phyloP scores from a whole-genome alignment of 2,329 filamentous ascomycete genomes.

The Zymoseptoria crescenta region DNA sequence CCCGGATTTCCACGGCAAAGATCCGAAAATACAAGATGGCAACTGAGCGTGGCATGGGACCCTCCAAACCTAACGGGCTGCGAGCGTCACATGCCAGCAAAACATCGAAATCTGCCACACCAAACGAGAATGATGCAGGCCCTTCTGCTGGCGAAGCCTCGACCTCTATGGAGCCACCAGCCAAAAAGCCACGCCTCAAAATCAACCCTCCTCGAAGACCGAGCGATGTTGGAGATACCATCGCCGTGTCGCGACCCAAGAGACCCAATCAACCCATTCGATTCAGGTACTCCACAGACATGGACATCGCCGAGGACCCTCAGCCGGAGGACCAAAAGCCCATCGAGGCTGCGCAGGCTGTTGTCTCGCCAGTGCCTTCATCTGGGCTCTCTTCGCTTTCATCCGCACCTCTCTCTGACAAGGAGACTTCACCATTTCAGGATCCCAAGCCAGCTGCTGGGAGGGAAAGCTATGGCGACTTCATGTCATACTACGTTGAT shows the following conservation, averaged over 20 bases:
- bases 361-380: conserved; percentile 13
- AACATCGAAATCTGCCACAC: background rate
- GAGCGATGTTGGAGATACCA: conserved; percentile 12
- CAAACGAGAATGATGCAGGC: background rate
- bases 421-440: conserved; percentile 14
- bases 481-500: conserved; percentile 27
- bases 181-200: conserved; percentile 23
- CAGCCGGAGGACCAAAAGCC: conserved; percentile 1
- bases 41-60: conserved; percentile 22
- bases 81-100: background rate
- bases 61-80: background rate
- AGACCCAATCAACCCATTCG: conserved; percentile 9
- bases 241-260: conserved; percentile 20
- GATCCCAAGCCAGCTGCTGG: conserved; percentile 11
- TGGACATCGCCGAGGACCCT: conserved; percentile 7
- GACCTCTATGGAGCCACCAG: conserved; percentile 11
- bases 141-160: conserved; percentile 5
- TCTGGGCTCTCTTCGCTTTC: conserved; percentile 20
- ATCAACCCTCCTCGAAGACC: conserved; percentile 17
- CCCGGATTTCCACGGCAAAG: conserved; percentile 22
- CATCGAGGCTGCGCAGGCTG: background rate
- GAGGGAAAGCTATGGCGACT: conserved; percentile 24
- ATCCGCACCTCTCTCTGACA: conserved; percentile 13
- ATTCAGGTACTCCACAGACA: conserved; percentile 15
- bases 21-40: conserved; percentile 22